Conservation (phyloP, 73 alveolate genomes). For the Stentor roeselii region DNA sequence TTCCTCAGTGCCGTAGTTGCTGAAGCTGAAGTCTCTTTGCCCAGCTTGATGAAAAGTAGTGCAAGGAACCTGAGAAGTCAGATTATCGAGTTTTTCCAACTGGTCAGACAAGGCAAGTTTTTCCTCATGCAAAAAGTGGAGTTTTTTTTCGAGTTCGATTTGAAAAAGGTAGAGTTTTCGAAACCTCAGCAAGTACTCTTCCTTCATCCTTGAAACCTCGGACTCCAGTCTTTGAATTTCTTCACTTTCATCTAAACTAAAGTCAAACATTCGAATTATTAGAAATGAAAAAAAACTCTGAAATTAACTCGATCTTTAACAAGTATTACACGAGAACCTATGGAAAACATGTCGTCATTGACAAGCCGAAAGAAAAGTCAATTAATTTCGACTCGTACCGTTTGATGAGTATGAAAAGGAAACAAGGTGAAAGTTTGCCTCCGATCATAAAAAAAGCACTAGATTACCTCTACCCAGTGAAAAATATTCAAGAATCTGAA, state of each 20-base stretch:
- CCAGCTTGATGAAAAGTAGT: not conserved
- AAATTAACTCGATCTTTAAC: too few species aligned
- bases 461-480: not conserved
- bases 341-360: too few species aligned
- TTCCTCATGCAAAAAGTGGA: not conserved
- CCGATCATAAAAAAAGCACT: not conserved
- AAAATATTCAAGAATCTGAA: not conserved
- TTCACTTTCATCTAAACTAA: slow-evolving; percentile 18
- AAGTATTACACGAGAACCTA: too few species aligned
- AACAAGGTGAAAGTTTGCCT: not conserved
- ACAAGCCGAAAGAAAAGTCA: too few species aligned
- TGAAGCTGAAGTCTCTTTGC: not conserved
- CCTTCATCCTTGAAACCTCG: not conserved
- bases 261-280: not conserved
- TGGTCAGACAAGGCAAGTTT: not conserved
- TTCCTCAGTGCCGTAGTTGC: slow-evolving; percentile 3
- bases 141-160: not conserved
- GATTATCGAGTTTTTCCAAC: not conserved
- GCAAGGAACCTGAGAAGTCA: not conserved
- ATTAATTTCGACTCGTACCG: not conserved
- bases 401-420: not conserved
- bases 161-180: not conserved
- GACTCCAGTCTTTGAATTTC: not conserved
- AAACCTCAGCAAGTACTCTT: not conserved
- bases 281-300: too few species aligned